These are phyloP conservation scores for Camptophora hylomeconis DNA, from an alignment of 2,329 filamentous ascomycete species.

Conservation along the genomic window DNA sequence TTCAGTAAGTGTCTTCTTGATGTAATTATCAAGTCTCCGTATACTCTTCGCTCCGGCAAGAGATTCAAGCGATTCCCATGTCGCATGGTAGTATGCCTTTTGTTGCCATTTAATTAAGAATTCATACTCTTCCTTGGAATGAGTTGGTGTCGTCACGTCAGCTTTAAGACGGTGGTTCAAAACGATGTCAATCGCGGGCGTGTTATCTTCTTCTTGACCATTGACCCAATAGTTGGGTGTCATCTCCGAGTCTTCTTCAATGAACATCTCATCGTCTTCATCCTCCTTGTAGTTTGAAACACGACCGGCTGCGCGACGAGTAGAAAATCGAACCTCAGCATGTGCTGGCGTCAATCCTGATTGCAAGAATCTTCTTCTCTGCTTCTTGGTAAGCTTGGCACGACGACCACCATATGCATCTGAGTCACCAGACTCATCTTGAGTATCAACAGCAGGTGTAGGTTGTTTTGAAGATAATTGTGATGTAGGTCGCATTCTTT, in stretches of 20 bases:
- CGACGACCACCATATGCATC: conserved; percentile 68
- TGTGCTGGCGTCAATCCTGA: conserved; percentile 51
- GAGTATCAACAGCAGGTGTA: conserved; percentile 29
- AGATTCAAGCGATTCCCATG: conserved; percentile 73
- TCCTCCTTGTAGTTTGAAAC: conserved; percentile 57
- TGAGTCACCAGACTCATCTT: conserved; percentile 51
- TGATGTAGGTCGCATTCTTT: conserved; percentile 41
- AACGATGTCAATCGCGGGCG: conserved; percentile 79
- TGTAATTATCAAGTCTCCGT: conserved; percentile 90
- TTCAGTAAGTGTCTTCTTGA: conserved; percentile 65
- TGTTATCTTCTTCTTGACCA: conserved; percentile 55
- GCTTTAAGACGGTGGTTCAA: conserved; percentile 74
- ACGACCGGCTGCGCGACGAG: conserved; percentile 61
- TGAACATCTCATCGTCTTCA: conserved; percentile 44
- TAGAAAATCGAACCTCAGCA: conserved; percentile 83
- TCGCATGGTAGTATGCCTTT: conserved; percentile 88
- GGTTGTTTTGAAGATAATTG: conserved; percentile 39
- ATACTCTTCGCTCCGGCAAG: conserved; percentile 69
- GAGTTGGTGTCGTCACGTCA: conserved; percentile 32
- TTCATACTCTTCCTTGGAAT: conserved; percentile 65
- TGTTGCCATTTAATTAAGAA: conserved; percentile 94
- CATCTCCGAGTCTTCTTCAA: conserved; percentile 44
- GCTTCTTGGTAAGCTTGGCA: conserved; percentile 60
- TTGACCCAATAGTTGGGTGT: conserved; percentile 59
- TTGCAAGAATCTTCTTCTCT: conserved; percentile 57